Conservation (phyloP, 2,329 filamentous ascomycete genomes). For the Gremmenia infestans region DNA sequence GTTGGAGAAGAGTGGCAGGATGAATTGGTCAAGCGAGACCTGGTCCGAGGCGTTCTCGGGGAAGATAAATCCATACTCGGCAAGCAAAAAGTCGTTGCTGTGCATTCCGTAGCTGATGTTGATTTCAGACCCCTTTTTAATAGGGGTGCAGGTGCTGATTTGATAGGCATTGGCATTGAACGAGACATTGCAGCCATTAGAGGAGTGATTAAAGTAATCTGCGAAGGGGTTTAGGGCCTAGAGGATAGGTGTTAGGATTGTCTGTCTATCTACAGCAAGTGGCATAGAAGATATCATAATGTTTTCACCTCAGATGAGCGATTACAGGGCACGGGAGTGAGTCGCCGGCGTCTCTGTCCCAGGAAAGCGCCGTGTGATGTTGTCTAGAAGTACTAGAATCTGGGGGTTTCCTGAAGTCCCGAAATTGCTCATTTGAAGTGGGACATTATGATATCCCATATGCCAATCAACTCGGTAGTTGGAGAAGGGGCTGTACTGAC, state of each 20-base stretch:
- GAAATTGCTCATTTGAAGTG: too few relatives aligned
- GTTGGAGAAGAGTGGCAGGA: slow-evolving; percentile 23
- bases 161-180: slow-evolving; percentile 49
- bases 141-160: slow-evolving; percentile 46
- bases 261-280: too few relatives aligned
- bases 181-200: slow-evolving; percentile 46
- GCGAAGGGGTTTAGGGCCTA: slow-evolving; percentile 62
- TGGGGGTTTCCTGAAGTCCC: too few relatives aligned
- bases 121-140: slow-evolving; percentile 57
- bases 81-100: slow-evolving; percentile 66
- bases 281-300: too few relatives aligned
- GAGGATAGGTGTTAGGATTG: not conserved
- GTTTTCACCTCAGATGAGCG: too few relatives aligned
- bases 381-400: too few relatives aligned
- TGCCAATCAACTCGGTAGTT: too few relatives aligned
- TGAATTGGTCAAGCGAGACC: slow-evolving; percentile 25
- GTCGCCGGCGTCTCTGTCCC: too few relatives aligned
- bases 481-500: not conserved
- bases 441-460: too few relatives aligned
- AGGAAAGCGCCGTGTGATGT: too few relatives aligned
- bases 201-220: slow-evolving; percentile 63
- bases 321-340: too few relatives aligned
- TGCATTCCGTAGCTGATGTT: slow-evolving; percentile 66
- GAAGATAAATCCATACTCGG: slow-evolving; percentile 50
- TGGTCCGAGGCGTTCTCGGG: slow-evolving; percentile 28